phyloP scores from a whole-genome alignment of 2,329 filamentous ascomycete species.

The Pestalotiopsis sp. region DNA sequence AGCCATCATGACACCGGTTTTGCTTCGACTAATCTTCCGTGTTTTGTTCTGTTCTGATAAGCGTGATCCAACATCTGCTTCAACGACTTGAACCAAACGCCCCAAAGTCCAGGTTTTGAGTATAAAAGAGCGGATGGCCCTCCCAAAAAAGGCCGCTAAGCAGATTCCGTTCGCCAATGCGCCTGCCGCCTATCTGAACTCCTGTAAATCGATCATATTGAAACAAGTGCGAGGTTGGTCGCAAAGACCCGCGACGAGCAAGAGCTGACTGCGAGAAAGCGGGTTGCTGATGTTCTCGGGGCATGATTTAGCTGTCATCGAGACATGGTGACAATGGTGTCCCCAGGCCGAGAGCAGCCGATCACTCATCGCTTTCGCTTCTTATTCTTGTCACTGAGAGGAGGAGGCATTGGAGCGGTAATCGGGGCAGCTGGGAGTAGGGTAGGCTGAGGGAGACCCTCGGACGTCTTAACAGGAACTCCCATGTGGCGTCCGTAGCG shows the following conservation, averaged over 20 bases:
- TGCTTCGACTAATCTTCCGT: neutral
- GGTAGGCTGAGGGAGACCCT: constrained; percentile 39
- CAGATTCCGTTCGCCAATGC: constrained; percentile 7
- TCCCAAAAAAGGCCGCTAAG: neutral
- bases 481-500: constrained; percentile 79
- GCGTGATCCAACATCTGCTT: neutral
- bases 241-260: neutral
- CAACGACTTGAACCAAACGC: constrained; percentile 8
- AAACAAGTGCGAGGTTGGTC: neutral
- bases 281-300: neutral
- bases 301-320: neutral
- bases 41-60: neutral
- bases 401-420: constrained; percentile 29
- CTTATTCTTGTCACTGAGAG: constrained; percentile 57
- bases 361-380: constrained; percentile 59
- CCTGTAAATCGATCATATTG: constrained; percentile 4
- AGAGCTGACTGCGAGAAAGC: neutral
- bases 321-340: neutral
- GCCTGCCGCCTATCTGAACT: constrained; percentile 5
- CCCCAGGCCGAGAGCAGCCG: neutral
- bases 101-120: neutral
- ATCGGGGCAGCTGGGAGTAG: constrained; percentile 44
- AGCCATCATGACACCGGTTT: neutral
- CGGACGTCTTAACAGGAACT: constrained; percentile 63
- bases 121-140: constrained; percentile 9